These are phyloP conservation scores for Mucor piriformis DNA, from an alignment of 371 early-diverging fungal species.

Conservation along the genomic window DNA sequence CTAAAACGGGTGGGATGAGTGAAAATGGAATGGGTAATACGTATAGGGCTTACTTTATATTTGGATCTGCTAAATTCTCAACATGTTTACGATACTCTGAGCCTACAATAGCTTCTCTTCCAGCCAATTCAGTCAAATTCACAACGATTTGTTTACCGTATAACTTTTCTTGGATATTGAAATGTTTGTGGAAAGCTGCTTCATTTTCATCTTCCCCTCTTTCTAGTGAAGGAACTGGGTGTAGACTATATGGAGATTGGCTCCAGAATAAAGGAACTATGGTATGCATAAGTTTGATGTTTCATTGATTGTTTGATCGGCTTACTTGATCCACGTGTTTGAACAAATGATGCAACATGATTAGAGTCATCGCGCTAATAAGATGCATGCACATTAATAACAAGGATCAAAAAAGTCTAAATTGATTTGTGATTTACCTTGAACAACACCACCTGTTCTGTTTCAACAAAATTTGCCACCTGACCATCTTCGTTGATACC, in stretches of 20 bases:
- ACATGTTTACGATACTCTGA: slow-evolving; percentile 49
- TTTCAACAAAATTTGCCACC: slow-evolving; percentile 76
- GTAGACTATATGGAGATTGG: slow-evolving; percentile 70
- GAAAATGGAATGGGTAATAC: neutral
- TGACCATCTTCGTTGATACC: slow-evolving; percentile 68
- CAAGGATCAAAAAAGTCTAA: neutral
- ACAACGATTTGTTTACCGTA: slow-evolving; percentile 85
- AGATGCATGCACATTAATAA: neutral
- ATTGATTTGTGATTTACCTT: slow-evolving; percentile 20
- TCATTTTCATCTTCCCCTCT: slow-evolving; percentile 58
- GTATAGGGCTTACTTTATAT: slow-evolving; percentile 39
- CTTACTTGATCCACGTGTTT: slow-evolving; percentile 67
- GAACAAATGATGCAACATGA: slow-evolving; percentile 67
- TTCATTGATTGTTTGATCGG: neutral
- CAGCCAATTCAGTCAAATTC: slow-evolving; percentile 70
- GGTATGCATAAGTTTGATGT: neutral
- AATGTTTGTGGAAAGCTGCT: slow-evolving; percentile 63
- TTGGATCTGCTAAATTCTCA: slow-evolving; percentile 45
- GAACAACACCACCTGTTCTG: slow-evolving; percentile 57
- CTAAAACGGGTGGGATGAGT: slow-evolving; percentile 11
- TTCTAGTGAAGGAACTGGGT: slow-evolving; percentile 67
- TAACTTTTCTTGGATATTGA: slow-evolving; percentile 58
- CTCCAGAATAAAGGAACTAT: slow-evolving; percentile 70
- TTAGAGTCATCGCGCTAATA: slow-evolving; percentile 45
- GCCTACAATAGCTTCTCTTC: slow-evolving; percentile 60